Percentiles rank a stretch among this genome's conserved stretches.
These are phyloP conservation scores for Erodium texanum DNA, from an alignment of 441 rosid genomes.

Conservation along the genomic window DNA sequence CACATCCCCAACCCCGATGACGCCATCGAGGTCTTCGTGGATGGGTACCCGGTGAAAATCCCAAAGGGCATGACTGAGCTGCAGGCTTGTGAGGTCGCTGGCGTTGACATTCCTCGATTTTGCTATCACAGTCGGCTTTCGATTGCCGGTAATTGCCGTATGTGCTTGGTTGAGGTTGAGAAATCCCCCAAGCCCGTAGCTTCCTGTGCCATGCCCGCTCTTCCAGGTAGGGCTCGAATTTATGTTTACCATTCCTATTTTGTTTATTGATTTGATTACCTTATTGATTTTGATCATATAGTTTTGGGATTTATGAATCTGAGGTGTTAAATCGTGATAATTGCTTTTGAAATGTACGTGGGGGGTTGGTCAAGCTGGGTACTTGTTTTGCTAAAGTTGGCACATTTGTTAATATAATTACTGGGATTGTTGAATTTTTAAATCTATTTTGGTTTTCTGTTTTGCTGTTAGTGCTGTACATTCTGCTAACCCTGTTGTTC, in stretches of 20 bases:
- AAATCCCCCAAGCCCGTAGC: conserved; percentile 98
- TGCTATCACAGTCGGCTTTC: conserved; percentile 87
- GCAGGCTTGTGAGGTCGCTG: conserved; percentile 95
- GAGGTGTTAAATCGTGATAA: neutral
- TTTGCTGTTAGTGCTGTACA: neutral
- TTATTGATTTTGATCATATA: neutral
- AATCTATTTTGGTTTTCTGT: too few relatives aligned
- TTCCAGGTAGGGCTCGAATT: conserved; percentile 46
- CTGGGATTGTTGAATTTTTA: neutral
- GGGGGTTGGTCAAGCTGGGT: neutral
- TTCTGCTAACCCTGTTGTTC: neutral
- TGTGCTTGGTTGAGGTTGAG: conserved; percentile 99
- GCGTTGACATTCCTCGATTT: conserved; percentile 88
- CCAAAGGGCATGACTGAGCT: conserved; percentile 93
- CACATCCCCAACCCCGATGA: conserved; percentile 74
- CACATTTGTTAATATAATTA: neutral
- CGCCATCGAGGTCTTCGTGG: conserved; percentile 91
- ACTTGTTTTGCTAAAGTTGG: neutral
- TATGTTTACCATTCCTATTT: too few relatives aligned
- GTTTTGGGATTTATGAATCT: neutral
- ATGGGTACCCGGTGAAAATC: conserved; percentile 78
- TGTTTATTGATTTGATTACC: neutral
- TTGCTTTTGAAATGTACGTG: neutral
- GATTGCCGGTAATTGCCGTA: conserved; percentile 92
- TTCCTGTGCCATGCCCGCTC: conserved; percentile 98